Evolutionary conservation across 345 rosid species (phyloP).

Genomic region (Eucalyptus curtisii): DNA sequence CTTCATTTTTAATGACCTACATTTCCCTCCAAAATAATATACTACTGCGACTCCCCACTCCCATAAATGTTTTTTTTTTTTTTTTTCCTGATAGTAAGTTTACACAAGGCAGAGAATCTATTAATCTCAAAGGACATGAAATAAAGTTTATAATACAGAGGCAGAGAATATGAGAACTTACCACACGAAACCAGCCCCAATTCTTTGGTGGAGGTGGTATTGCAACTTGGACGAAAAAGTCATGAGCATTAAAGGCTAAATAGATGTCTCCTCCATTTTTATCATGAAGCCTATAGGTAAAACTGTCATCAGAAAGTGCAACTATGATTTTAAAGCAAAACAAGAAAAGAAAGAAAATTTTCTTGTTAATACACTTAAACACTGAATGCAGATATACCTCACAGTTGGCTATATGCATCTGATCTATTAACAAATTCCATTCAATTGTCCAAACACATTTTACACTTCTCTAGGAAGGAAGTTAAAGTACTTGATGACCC

Average conservation of each 20-base stretch:
- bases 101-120: not conserved
- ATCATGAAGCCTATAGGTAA: conserved; percentile 62
- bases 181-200: conserved; percentile 80
- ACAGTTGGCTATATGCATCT: not conserved
- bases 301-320: not conserved
- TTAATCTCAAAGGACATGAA: not conserved
- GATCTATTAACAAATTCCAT: not conserved
- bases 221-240: conserved; percentile 44
- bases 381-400: not conserved
- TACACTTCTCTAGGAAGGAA: not conserved
- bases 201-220: conserved; percentile 50
- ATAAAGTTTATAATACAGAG: not conserved
- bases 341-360: not conserved
- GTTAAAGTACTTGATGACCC: not conserved
- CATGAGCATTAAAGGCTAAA: conserved; percentile 73
- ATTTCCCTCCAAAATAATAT: not conserved
- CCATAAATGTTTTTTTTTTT: not conserved
- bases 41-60: not conserved
- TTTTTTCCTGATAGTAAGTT: not conserved
- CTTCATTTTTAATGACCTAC: not conserved
- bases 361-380: not conserved
- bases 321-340: not conserved
- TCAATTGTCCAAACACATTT: not conserved
- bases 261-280: conserved; percentile 43
- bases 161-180: conserved; percentile 15